phyloP scores from a whole-genome alignment of 495 filamentous ascomycete genomes.

The Opeltia flavorubescens region DNA sequence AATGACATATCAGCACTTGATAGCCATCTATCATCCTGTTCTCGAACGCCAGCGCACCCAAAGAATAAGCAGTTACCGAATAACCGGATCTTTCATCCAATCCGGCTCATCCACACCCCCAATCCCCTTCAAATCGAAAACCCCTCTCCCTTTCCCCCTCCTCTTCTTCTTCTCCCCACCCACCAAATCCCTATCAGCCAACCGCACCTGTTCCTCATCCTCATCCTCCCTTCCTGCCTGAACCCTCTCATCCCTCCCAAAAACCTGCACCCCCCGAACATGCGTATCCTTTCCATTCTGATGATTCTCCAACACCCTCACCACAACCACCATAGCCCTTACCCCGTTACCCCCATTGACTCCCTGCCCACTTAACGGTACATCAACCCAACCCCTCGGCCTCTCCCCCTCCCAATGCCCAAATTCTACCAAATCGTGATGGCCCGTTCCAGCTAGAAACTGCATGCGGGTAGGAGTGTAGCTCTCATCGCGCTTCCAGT shows the following conservation, averaged over 20 bases:
- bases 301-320: conserved; percentile 85
- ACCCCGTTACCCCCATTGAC: conserved; percentile 44
- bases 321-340: conserved; percentile 72
- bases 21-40: neutral
- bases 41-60: neutral
- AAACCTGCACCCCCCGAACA: conserved; percentile 85
- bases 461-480: conserved; percentile 93
- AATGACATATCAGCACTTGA: neutral
- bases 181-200: conserved; percentile 1
- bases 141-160: neutral
- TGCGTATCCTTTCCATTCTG: conserved; percentile 99
- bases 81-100: conserved; percentile 47
- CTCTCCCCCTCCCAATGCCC: conserved; percentile 58
- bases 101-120: conserved; percentile 34
- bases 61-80: conserved; percentile 24
- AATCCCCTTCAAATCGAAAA: conserved; percentile 14
- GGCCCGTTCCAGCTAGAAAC: conserved; percentile 72
- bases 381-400: conserved; percentile 81
- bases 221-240: conserved; percentile 7
- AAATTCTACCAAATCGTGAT: conserved; percentile 76
- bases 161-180: conserved; percentile 3
- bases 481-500: conserved; percentile 82
- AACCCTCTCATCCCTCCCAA: conserved; percentile 48
- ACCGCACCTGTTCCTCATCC: neutral
- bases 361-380: conserved; percentile 56